phyloP scores from a whole-genome alignment of 2,329 filamentous ascomycete species.

The Byssoonygena ceratinophila region DNA sequence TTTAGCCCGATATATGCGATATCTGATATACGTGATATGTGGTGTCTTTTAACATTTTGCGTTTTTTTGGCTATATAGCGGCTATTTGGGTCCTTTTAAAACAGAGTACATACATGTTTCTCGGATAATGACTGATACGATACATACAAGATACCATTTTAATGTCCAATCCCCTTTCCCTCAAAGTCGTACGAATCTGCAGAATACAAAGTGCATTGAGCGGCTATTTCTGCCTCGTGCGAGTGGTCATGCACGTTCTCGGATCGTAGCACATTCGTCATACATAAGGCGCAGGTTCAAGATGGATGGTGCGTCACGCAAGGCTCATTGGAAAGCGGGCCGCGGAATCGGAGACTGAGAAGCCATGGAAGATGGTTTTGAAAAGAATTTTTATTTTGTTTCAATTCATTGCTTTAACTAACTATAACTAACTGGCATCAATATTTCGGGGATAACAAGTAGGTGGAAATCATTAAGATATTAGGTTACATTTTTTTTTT shows the following conservation, averaged over 20 bases:
- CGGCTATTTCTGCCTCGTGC: background rate
- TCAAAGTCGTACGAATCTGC: background rate
- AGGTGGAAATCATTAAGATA: background rate
- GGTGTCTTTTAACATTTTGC: background rate
- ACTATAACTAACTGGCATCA: background rate
- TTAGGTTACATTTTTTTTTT: slow-evolving; percentile 1
- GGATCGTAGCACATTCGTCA: background rate
- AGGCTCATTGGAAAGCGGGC: background rate
- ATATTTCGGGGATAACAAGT: background rate
- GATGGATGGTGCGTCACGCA: background rate
- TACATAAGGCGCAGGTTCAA: background rate
- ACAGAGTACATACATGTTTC: background rate
- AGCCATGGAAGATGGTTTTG: background rate
- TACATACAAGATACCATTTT: background rate
- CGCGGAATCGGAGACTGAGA: background rate
- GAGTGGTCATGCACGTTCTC: background rate
- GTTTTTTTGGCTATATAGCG: background rate
- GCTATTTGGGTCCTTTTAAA: background rate
- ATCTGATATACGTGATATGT: background rate
- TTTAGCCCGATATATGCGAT: no score
- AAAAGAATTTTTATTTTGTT: no score
- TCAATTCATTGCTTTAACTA: background rate
- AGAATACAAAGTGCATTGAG: background rate
- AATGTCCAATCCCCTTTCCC: background rate
- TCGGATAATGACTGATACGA: background rate